A percentile compares a stretch with the other conserved stretches of the same genome.
Evolutionary conservation across 331 rosid species (phyloP).

Genomic region (Phaseolus coccineus): DNA sequence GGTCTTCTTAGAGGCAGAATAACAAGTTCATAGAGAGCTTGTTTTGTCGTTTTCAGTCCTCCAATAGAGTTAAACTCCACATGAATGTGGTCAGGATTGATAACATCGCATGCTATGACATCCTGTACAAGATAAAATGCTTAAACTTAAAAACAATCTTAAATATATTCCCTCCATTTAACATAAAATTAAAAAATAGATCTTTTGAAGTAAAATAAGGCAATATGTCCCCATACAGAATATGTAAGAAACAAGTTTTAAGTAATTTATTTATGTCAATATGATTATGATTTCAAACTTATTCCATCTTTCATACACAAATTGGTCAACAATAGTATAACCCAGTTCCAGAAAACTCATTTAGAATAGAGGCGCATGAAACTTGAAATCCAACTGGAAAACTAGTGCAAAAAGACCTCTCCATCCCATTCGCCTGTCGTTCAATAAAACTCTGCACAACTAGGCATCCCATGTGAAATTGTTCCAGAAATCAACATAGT

Average conservation of each 20-base stretch:
- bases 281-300: conserved; percentile 1
- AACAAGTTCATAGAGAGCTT: conserved; percentile 86
- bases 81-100: conserved; percentile 90
- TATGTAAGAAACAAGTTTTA: conserved; percentile 15
- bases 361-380: neutral
- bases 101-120: conserved; percentile 95
- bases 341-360: conserved; percentile 4
- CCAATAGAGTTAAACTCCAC: conserved; percentile 92
- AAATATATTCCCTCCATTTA: neutral
- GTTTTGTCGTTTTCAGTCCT: conserved; percentile 80
- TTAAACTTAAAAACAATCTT: neutral
- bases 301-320: neutral
- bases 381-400: conserved; percentile 2
- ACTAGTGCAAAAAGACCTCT: neutral
- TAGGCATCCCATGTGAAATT: neutral
- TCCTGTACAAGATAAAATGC: conserved; percentile 64
- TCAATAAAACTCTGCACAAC: neutral
- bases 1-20: conserved; percentile 91
- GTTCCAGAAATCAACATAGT: neutral
- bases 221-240: neutral
- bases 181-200: neutral
- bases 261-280: neutral
- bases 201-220: neutral
- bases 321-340: neutral
- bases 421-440: neutral